Percentiles rank a stretch among this genome's conserved stretches.
phyloP scores from a whole-genome alignment of 768 basidiomycete species.

The Rhizopogon rudus region DNA sequence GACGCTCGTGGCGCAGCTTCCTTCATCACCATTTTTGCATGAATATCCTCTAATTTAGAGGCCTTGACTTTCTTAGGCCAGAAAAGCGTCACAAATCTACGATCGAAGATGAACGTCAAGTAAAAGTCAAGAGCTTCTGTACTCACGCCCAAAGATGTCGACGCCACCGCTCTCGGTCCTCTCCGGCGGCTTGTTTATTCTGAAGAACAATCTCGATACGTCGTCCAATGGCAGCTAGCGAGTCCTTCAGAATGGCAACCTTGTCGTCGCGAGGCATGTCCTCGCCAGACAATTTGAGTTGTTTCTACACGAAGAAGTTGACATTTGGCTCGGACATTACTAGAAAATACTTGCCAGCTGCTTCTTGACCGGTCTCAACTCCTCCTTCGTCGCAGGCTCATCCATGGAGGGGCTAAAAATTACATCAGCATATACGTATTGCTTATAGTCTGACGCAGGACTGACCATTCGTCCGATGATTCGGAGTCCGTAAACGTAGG shows the following conservation, averaged over 20 bases:
- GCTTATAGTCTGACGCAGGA: conserved; percentile 10
- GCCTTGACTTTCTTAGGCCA: conserved; percentile 98
- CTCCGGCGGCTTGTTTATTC: conserved; percentile 70
- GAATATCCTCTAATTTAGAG: conserved; percentile 89
- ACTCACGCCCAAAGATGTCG: conserved; percentile 97
- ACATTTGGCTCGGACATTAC: not conserved
- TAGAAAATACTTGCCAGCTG: conserved; percentile 61
- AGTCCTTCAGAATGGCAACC: conserved; percentile 92
- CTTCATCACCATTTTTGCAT: conserved; percentile 94
- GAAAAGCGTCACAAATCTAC: conserved; percentile 89
- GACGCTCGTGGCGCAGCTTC: conserved; percentile 54
- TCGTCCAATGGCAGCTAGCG: conserved; percentile 87
- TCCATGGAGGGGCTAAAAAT: conserved; percentile 86
- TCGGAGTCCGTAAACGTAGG: conserved; percentile 96
- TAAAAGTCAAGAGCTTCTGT: not conserved
- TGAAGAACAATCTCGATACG: conserved; percentile 84
- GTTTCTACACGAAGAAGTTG: conserved; percentile 58
- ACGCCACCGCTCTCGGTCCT: conserved; percentile 83
- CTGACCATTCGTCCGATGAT: conserved; percentile 87
- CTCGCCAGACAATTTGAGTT: conserved; percentile 89
- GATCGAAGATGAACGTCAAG: conserved; percentile 3
- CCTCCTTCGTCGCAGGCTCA: conserved; percentile 88
- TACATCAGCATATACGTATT: conserved; percentile 4
- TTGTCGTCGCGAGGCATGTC: conserved; percentile 95
- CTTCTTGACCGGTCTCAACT: conserved; percentile 93